Evolutionary conservation across 257 asterid species (phyloP), one percentile per base, ranked within the genome.

Genomic region (Jasminum sambac): DNA sequence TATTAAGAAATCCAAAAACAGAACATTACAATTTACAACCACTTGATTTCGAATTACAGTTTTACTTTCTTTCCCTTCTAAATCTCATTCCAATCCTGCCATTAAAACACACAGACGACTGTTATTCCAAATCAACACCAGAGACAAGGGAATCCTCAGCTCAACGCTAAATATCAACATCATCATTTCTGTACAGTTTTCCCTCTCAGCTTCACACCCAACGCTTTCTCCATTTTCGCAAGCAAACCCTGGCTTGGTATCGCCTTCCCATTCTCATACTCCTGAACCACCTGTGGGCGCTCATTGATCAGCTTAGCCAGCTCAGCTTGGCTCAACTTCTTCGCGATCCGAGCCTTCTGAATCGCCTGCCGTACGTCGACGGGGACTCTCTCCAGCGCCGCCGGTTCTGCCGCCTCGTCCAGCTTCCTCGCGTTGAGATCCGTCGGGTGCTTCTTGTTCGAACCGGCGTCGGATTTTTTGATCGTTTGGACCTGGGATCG

Each of bases 191-290:
- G 36, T 55, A 55, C 34, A 62, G 43, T 23, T 63, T 82, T 66
- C 62, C 87, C 83, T 41, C 87, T 69, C 16, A 83, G 77, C 64
- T 83, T 77, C 43, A 75, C 81, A 5, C 80, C 85, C 76, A 77
- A 70, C 0, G 71, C 78, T 25, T 57, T 83, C 80, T 80, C 88
- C 84, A 83, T 80, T 67, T 78, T 80, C 41, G 85, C 85, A 72
- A 83, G 66, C 46, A 83, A 74, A 6, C 73, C 68, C 52, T 80
- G 88, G 38, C 72, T 83, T 36, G 85, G 87, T 39, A 83, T 78
- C 1, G 87, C 88, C 50, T 83, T 83, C 1, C 88, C 88, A 21
- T 80, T 83, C 72, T 83, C 88, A 9, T 83, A 83, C 64, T 83
- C 82, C 3, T 76, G 81, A 21, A 83, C 84, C 52, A 83, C 82